Conservation (phyloP, 1,139 yeast genomes). For the Geotrichum klebahnii region DNA sequence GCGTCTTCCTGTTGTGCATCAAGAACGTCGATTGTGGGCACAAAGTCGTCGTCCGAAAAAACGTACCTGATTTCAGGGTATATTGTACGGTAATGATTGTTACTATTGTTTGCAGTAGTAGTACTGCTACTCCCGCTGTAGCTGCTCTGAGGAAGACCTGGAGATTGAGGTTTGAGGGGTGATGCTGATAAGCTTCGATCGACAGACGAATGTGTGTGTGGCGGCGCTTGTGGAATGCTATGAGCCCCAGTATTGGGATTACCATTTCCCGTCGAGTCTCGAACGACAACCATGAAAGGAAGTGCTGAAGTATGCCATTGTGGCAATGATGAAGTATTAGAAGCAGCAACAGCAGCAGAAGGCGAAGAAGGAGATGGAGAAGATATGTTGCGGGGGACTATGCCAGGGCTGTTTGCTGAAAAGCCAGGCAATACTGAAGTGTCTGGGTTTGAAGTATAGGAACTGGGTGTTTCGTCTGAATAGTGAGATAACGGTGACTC, state of each 20-base stretch:
- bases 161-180: not conserved
- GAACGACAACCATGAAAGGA: conserved; percentile 31
- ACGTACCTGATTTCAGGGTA: conserved; percentile 42
- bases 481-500: too few species aligned
- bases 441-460: too few species aligned
- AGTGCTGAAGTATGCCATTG: conserved; percentile 27
- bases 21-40: conserved; percentile 37
- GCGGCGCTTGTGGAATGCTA: conserved; percentile 1
- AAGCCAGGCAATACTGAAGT: too few species aligned
- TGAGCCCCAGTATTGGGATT: too few species aligned
- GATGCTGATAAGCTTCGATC: too few species aligned
- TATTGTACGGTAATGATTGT: conserved; percentile 20
- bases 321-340: conserved; percentile 17
- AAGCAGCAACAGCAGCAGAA: too few species aligned
- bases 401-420: too few species aligned
- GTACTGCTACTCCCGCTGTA: conserved; percentile 4
- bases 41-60: conserved; percentile 40
- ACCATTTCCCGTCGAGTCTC: conserved; percentile 27
- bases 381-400: not conserved
- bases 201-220: too few species aligned
- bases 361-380: not conserved
- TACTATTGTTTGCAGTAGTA: not conserved
- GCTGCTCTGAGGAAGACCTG: not conserved
- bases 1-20: conserved; percentile 26
- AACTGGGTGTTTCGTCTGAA: too few species aligned